Conservation (phyloP, 1,284 basidiomycete species). For the Malassezia nana region DNA sequence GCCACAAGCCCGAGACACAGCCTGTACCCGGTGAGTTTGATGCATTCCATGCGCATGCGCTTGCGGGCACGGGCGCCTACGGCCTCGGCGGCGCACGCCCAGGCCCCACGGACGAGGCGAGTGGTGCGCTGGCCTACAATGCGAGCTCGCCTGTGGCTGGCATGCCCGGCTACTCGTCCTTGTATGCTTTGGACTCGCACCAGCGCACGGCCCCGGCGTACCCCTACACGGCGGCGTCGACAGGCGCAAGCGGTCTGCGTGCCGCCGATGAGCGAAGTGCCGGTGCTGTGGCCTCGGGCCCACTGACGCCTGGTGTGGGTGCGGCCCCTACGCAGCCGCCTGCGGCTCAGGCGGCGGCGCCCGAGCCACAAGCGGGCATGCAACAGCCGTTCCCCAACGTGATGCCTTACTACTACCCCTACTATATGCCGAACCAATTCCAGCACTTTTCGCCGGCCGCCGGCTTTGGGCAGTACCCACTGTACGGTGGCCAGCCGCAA, state of each 20-base stretch:
- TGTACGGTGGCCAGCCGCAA: constrained; percentile 42
- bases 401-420: constrained; percentile 48
- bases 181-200: constrained; percentile 27
- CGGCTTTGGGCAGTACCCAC: constrained; percentile 46
- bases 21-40: constrained; percentile 7
- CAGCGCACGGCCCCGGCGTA: constrained; percentile 10
- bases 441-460: constrained; percentile 46
- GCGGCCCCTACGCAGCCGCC: background rate
- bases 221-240: background rate
- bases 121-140: background rate
- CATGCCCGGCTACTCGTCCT: constrained; percentile 27
- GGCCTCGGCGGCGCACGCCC: constrained; percentile 2
- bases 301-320: background rate
- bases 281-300: background rate
- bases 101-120: background rate
- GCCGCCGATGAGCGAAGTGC: background rate
- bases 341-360: background rate
- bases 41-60: constrained; percentile 12
- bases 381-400: constrained; percentile 44
- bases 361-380: constrained; percentile 26
- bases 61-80: constrained; percentile 1
- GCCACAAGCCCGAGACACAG: background rate
- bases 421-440: constrained; percentile 49
- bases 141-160: background rate
- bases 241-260: background rate